Base-by-base conservation (phyloP, 2,329 filamentous ascomycete species). In the Amphichorda felina region DNA sequence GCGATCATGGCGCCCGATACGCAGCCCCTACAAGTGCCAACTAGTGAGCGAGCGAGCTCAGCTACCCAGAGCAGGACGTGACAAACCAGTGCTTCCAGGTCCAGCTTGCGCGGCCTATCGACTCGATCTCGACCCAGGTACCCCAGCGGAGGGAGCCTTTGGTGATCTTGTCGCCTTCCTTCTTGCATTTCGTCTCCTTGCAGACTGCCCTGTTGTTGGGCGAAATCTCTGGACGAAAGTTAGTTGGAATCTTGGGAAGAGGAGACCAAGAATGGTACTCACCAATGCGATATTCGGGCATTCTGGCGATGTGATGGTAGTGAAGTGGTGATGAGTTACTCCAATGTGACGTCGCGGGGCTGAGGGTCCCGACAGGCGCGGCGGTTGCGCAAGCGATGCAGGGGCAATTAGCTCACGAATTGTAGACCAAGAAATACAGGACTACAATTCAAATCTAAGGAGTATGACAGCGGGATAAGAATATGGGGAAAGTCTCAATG, bases 81-180 rank as follows among this genome's bases (percentile, higher is more conserved):
- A 26, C 70, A 51, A 68, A 93, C 89, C 89, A 95, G 55, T 96
- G 89, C 52, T 80, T 82, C 78, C 82, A 96, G 38, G 64, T 57
- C 75, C 77, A 94, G 49, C 68, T 70, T 29, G 73, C 72, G 49
- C 78, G 68, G 0, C 72, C 68, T 2, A 35, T 9, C 5, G 22
- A 28, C 14, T n/a, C 22, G 21, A 80, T 70, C 8, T 70, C 71
- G 42, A 94, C 71, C 66, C 79, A 84, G 16, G 69, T 70, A 29
- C 83, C 89, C 36, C 87, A 72, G 37, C 89, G 81, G 3, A 94
- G 61, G 44, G 85, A 75, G 38, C 80, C 85, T 61, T 94, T 94
- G 18, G 50, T 45, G 50, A 94, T 85, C 60, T 94, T 94, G 49
- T 69, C 52, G 2, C 51, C 64, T 2, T 60, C 61, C 3, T 81